These are phyloP conservation scores for Chlorella sp. DNA, from an alignment of 139 green algal genomes.

Conservation along the genomic window DNA sequence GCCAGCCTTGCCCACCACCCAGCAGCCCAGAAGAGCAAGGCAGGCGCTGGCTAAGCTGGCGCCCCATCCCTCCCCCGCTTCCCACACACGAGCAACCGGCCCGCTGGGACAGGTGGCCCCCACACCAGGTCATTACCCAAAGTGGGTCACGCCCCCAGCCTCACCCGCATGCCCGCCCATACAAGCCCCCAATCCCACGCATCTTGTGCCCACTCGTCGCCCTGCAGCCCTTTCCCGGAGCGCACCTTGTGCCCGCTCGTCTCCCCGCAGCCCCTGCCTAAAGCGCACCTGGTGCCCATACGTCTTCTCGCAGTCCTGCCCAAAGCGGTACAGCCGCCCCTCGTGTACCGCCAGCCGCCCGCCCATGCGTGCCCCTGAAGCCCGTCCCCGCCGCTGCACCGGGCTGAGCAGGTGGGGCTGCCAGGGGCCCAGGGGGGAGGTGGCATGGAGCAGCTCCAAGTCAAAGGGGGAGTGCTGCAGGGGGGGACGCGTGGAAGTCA, in stretches of 20 bases:
- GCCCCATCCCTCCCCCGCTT: no score
- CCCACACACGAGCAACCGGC: no score
- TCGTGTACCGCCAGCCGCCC: slow-evolving; percentile 40
- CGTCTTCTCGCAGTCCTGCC: slow-evolving; percentile 50
- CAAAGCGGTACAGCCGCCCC: slow-evolving; percentile 49
- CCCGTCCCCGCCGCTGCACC: slow-evolving; percentile 17
- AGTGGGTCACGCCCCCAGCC: no score
- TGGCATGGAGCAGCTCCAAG: slow-evolving; percentile 15
- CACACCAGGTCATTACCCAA: no score
- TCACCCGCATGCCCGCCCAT: no score
- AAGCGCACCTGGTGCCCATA: slow-evolving; percentile 37
- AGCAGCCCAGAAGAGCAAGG: no score
- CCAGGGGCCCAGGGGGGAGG: slow-evolving; percentile 47
- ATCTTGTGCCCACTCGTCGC: slow-evolving; percentile 37
- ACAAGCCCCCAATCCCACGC: no score
- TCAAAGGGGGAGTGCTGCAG: background rate
- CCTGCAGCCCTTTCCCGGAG: slow-evolving; percentile 41
- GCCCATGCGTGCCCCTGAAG: slow-evolving; percentile 35
- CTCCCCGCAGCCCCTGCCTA: background rate
- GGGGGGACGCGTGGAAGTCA: no score
- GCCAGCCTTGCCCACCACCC: no score
- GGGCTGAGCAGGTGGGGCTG: slow-evolving; percentile 40
- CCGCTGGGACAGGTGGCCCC: no score
- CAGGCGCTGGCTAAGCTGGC: no score
- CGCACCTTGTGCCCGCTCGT: background rate